Conservation (phyloP, 169 alveolate species). For the Amoebophrya sp. region DNA sequence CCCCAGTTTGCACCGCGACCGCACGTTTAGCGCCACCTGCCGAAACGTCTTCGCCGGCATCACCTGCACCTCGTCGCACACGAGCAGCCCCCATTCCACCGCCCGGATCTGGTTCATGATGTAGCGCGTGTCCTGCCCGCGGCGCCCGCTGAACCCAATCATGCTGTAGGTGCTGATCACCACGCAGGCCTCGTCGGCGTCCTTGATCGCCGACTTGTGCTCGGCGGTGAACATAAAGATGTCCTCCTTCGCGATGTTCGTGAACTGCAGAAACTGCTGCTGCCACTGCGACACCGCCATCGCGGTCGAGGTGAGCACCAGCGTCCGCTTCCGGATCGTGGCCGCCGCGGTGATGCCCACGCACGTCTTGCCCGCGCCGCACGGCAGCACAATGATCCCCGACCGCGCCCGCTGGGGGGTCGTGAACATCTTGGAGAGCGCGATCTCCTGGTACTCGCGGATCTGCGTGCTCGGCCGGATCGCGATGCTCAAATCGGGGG, state of each 20-base stretch:
- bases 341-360: constrained; percentile 93
- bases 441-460: constrained; percentile 80
- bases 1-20: constrained; percentile 55
- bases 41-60: constrained; percentile 97
- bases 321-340: constrained; percentile 78
- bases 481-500: constrained; percentile 66
- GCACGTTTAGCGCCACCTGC: constrained; percentile 58
- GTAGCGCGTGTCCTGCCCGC: constrained; percentile 59
- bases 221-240: constrained; percentile 80
- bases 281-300: constrained; percentile 76
- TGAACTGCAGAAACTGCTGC: constrained; percentile 63
- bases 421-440: constrained; percentile 85
- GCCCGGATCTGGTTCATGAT: constrained; percentile 61
- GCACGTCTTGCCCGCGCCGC: constrained; percentile 98
- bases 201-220: constrained; percentile 33
- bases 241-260: constrained; percentile 59
- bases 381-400: constrained; percentile 96
- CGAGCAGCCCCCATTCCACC: constrained; percentile 94
- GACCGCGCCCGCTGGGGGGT: constrained; percentile 86
- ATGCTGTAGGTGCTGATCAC: constrained; percentile 83
- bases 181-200: constrained; percentile 70
- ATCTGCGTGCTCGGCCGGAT: constrained; percentile 75
- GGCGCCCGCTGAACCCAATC: constrained; percentile 75
- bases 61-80: constrained; percentile 96
- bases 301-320: constrained; percentile 53